Percentiles rank a stretch among this genome's conserved stretches.
These are phyloP conservation scores for Colletotrichum navitas DNA, from an alignment of 2,329 filamentous ascomycete genomes.

Conservation along the genomic window DNA sequence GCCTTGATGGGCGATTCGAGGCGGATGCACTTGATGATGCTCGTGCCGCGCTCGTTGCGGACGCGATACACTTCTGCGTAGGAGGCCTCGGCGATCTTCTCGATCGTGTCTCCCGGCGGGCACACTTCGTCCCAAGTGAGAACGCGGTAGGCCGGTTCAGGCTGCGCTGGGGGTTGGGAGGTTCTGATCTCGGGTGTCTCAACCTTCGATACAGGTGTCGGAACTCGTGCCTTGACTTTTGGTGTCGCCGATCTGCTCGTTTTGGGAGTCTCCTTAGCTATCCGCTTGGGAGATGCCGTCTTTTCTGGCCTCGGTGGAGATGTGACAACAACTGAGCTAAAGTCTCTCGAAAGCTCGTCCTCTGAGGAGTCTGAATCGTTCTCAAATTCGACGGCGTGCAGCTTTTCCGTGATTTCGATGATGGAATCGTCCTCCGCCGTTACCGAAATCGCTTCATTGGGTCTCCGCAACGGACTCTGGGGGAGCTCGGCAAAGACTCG, in stretches of 20 bases:
- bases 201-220: neutral
- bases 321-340: conserved; percentile 22
- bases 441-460: conserved; percentile 21
- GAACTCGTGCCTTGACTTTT: neutral
- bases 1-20: conserved; percentile 69
- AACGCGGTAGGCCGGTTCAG: conserved; percentile 53
- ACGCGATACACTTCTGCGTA: conserved; percentile 76
- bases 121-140: conserved; percentile 71
- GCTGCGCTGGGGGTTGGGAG: neutral
- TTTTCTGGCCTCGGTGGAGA: conserved; percentile 13
- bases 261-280: conserved; percentile 13
- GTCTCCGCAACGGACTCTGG: conserved; percentile 60
- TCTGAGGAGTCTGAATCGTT: conserved; percentile 41
- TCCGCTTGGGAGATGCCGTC: conserved; percentile 2
- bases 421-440: conserved; percentile 44
- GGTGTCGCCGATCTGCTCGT: conserved; percentile 1
- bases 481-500: conserved; percentile 66
- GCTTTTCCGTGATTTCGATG: conserved; percentile 51
- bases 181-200: neutral
- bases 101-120: conserved; percentile 63
- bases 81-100: conserved; percentile 76
- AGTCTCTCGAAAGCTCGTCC: conserved; percentile 36
- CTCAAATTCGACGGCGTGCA: conserved; percentile 50
- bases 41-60: conserved; percentile 69
- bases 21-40: conserved; percentile 75